A percentile compares a stretch with the other conserved stretches of the same genome.
phyloP scores from a whole-genome alignment of 139 green algal species.

The Tetradesmus obliquus region DNA sequence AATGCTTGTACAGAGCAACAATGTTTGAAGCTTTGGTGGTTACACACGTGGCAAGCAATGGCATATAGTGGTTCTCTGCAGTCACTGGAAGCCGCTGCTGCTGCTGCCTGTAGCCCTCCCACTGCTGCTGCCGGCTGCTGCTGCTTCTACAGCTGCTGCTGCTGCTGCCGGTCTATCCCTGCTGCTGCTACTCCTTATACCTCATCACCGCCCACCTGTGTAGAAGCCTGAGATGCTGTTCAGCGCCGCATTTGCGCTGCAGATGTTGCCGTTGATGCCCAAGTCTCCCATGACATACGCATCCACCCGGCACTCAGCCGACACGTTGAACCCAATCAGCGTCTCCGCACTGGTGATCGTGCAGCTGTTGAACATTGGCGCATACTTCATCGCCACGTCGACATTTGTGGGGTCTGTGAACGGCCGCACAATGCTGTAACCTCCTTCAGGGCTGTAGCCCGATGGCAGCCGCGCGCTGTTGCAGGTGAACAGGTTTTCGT shows the following conservation, averaged over 20 bases:
- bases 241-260: constrained; percentile 33
- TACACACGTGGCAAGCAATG: no score
- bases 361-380: constrained; percentile 43
- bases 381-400: constrained; percentile 24
- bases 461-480: constrained; percentile 37
- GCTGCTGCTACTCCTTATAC: constrained; percentile 5
- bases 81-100: no score
- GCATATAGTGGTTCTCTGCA: no score
- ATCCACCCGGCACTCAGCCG: constrained; percentile 46
- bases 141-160: neutral
- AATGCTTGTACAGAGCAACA: no score
- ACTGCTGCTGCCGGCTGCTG: neutral
- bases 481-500: constrained; percentile 46
- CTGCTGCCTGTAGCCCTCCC: no score
- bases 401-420: constrained; percentile 29
- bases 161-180: neutral
- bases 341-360: neutral
- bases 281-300: constrained; percentile 47
- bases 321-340: constrained; percentile 41
- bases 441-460: constrained; percentile 42
- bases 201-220: constrained; percentile 3
- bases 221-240: constrained; percentile 43
- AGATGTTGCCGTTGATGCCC: constrained; percentile 40
- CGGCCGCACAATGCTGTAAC: constrained; percentile 33
- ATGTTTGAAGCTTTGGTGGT: no score